Evolutionary conservation across 2,329 filamentous ascomycete species (phyloP).

Genomic region (Calycina marina): DNA sequence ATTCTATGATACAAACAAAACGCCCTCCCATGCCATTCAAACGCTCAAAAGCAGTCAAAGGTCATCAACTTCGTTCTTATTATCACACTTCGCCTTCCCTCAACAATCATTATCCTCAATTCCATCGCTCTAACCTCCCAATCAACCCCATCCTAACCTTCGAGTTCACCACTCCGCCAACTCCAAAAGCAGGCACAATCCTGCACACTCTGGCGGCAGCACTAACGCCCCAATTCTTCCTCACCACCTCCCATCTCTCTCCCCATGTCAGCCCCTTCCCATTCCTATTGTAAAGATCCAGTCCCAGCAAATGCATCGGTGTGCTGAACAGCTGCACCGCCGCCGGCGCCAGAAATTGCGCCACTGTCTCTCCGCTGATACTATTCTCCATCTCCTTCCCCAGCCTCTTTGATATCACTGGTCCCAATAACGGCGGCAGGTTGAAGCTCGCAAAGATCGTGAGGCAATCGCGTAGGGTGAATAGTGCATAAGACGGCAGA

Average conservation of each 20-base stretch:
- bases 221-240: constrained; percentile 62
- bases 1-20: no score
- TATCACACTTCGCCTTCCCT: no score
- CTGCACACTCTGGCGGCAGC: constrained; percentile 63
- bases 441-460: constrained; percentile 93
- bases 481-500: constrained; percentile 58
- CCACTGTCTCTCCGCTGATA: constrained; percentile 43
- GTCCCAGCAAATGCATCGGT: constrained; percentile 68
- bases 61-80: no score
- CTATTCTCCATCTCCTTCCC: constrained; percentile 34
- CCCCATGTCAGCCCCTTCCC: constrained; percentile 27
- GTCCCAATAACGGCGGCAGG: constrained; percentile 64
- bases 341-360: constrained; percentile 71
- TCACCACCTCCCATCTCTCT: constrained; percentile 54
- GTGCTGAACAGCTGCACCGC: constrained; percentile 67
- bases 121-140: constrained; percentile 11
- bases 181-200: constrained; percentile 78
- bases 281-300: constrained; percentile 73
- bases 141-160: constrained; percentile 56
- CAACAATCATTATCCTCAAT: no score
- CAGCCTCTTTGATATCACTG: constrained; percentile 42
- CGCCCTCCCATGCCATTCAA: no score
- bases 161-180: constrained; percentile 75
- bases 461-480: constrained; percentile 68
- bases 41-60: no score